These are phyloP conservation scores for Tolypocladium inflatum DNA, from an alignment of 2,329 filamentous ascomycete species.

Conservation along the genomic window DNA sequence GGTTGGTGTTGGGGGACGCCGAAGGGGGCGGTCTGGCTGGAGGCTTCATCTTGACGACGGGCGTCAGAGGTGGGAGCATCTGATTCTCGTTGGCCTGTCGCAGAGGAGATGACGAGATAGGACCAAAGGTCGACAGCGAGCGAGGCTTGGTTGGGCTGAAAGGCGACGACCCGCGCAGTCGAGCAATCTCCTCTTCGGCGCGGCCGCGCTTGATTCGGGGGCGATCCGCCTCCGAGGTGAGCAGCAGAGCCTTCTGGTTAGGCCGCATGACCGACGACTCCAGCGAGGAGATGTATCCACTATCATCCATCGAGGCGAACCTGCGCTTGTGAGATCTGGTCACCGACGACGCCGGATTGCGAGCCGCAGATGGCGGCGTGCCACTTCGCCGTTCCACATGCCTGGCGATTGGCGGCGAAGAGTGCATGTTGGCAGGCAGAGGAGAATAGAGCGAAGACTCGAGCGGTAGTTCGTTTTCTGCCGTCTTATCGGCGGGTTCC, in stretches of 20 bases:
- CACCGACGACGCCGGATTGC: conserved; percentile 53
- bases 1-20: conserved; percentile 85
- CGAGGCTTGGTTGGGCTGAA: conserved; percentile 76
- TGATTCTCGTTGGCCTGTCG: conserved; percentile 46
- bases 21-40: conserved; percentile 52
- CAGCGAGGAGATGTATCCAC: conserved; percentile 92
- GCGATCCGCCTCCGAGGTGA: conserved; percentile 73
- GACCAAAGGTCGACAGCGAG: conserved; percentile 39
- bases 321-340: conserved; percentile 65
- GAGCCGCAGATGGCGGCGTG: conserved; percentile 65
- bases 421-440: conserved; percentile 63
- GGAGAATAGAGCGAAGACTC: conserved; percentile 60
- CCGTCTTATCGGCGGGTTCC: conserved; percentile 32
- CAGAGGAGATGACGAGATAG: conserved; percentile 59
- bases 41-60: conserved; percentile 70
- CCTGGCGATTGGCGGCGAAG: conserved; percentile 74
- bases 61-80: conserved; percentile 70
- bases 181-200: conserved; percentile 91
- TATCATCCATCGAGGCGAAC: conserved; percentile 74
- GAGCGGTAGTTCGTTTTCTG: conserved; percentile 26
- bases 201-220: conserved; percentile 77
- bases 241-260: conserved; percentile 50
- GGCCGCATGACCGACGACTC: conserved; percentile 81
- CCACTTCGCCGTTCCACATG: conserved; percentile 51
- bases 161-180: conserved; percentile 83